These are phyloP conservation scores for Yamadazyma membranifaciens DNA, from an alignment of 1,139 yeast genomes.

Conservation along the genomic window DNA sequence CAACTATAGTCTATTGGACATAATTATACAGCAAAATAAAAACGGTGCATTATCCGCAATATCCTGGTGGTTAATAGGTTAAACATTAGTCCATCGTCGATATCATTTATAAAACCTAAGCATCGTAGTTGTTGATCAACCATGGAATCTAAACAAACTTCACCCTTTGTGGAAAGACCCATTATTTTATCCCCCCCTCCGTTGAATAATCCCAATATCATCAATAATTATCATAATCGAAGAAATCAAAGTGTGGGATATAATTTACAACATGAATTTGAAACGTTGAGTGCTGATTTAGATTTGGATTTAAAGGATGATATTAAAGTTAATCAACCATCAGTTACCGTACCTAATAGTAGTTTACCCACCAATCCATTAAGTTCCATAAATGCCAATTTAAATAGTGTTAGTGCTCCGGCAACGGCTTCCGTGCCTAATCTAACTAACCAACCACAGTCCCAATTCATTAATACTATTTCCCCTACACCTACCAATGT, in stretches of 20 bases:
- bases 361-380: not conserved
- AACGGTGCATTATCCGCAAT: too few species aligned
- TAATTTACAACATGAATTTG: conserved; percentile 48
- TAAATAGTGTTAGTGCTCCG: conserved; percentile 3
- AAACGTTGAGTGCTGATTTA: conserved; percentile 46
- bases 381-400: not conserved
- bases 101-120: too few species aligned
- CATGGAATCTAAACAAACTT: conserved; percentile 13
- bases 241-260: conserved; percentile 45
- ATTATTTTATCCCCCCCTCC: conserved; percentile 44
- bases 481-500: conserved; percentile 15
- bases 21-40: too few species aligned
- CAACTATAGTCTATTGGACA: too few species aligned
- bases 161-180: conserved; percentile 24
- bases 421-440: not conserved
- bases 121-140: not conserved
- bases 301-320: conserved; percentile 41
- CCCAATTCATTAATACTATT: conserved; percentile 4
- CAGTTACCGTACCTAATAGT: not conserved
- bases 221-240: conserved; percentile 18
- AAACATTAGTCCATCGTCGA: too few species aligned
- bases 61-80: too few species aligned
- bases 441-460: not conserved
- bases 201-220: conserved; percentile 18
- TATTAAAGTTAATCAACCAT: not conserved